Percentiles rank a stretch among this genome's conserved stretches.
phyloP scores from a whole-genome alignment of 1,284 basidiomycete genomes.

The Gomphus sp. region DNA sequence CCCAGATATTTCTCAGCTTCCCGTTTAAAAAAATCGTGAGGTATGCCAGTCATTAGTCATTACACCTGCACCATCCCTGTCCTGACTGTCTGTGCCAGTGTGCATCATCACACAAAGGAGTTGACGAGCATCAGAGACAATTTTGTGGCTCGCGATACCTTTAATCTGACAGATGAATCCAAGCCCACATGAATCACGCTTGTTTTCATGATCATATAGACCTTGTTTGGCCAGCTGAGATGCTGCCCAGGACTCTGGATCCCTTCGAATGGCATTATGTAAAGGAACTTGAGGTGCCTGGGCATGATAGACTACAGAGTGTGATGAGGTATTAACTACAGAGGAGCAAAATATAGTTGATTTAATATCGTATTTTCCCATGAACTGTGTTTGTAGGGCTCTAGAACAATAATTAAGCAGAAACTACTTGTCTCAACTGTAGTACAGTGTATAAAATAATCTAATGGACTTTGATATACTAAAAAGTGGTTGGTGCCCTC shows the following conservation, averaged over 20 bases:
- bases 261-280: slow-evolving; percentile 68
- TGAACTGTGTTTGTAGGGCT: too few species aligned
- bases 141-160: slow-evolving; percentile 90
- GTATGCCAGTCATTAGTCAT: slow-evolving; percentile 98
- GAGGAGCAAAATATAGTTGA: too few species aligned
- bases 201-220: slow-evolving; percentile 82
- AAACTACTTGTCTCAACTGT: too few species aligned
- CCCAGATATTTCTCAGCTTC: slow-evolving; percentile 84
- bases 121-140: slow-evolving; percentile 93
- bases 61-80: slow-evolving; percentile 97
- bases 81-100: slow-evolving; percentile 94
- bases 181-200: slow-evolving; percentile 92
- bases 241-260: slow-evolving; percentile 63
- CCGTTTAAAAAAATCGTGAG: slow-evolving; percentile 90
- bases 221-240: slow-evolving; percentile 77
- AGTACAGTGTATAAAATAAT: too few species aligned
- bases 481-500: too few species aligned
- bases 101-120: slow-evolving; percentile 98
- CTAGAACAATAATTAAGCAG: too few species aligned
- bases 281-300: slow-evolving; percentile 57
- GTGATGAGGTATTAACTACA: too few species aligned
- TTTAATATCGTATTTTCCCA: too few species aligned
- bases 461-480: too few species aligned
- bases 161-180: slow-evolving; percentile 99
- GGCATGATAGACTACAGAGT: too few species aligned